These are phyloP conservation scores for Thoreauomyces humboldtii DNA, from an alignment of 192 early-diverging fungal species.

Conservation along the genomic window DNA sequence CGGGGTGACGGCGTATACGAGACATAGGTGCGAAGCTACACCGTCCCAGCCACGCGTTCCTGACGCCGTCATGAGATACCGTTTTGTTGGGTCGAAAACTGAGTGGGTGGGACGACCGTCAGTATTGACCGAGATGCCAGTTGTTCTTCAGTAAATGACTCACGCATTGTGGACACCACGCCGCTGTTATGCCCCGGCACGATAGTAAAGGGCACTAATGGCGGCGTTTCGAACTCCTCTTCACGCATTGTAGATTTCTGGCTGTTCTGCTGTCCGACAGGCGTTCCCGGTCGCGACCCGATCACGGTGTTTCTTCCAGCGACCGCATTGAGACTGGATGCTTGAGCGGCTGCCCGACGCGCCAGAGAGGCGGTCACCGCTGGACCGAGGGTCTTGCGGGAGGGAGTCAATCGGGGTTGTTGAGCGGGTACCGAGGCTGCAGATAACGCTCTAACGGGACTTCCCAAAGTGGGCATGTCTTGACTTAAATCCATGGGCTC, in stretches of 20 bases:
- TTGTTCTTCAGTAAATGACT: constrained; percentile 38
- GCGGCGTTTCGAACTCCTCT: constrained; percentile 32
- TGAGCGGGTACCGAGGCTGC: not conserved
- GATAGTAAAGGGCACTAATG: constrained; percentile 80
- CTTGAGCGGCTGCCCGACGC: too few relatives aligned
- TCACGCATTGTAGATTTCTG: too few relatives aligned
- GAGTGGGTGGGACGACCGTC: too few relatives aligned
- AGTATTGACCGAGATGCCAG: too few relatives aligned
- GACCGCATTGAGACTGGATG: too few relatives aligned
- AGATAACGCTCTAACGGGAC: not conserved
- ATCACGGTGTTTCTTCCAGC: too few relatives aligned
- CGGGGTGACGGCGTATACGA: constrained; percentile 81
- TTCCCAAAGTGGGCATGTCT: not conserved
- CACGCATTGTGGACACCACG: constrained; percentile 71
- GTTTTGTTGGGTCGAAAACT: constrained; percentile 72
- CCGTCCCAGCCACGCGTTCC: constrained; percentile 99
- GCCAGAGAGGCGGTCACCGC: not conserved
- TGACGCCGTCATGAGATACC: constrained; percentile 86
- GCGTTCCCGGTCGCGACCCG: too few relatives aligned
- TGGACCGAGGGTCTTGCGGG: too few relatives aligned
- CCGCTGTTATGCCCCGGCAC: constrained; percentile 93
- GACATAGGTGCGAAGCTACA: constrained; percentile 71
- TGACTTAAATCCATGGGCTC: not conserved
- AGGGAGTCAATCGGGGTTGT: not conserved
- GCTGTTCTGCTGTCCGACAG: too few relatives aligned